Conservation (phyloP, 129 eudicot species). For the Lonicera japonica region DNA sequence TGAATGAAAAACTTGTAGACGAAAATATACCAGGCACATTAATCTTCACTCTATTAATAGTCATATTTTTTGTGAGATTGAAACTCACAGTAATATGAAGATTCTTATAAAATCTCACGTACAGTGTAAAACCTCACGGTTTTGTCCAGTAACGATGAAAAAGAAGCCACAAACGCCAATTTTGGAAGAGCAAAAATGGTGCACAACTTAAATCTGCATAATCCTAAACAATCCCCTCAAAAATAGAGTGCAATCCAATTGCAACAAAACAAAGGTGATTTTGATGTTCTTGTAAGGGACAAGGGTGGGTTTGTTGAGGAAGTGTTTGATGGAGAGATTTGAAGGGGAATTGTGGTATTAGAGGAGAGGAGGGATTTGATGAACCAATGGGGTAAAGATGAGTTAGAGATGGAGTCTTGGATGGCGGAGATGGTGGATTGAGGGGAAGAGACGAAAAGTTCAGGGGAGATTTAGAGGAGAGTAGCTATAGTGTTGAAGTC, state of each 20-base stretch:
- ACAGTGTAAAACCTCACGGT: constrained; percentile 53
- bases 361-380: constrained; percentile 39
- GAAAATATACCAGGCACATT: constrained; percentile 39
- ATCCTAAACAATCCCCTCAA: constrained; percentile 45
- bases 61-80: constrained; percentile 19
- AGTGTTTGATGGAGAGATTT: constrained; percentile 27
- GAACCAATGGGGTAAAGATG: constrained; percentile 30
- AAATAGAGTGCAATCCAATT: constrained; percentile 43
- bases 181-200: constrained; percentile 51
- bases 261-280: constrained; percentile 60
- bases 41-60: constrained; percentile 44
- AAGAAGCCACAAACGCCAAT: constrained; percentile 29
- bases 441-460: constrained; percentile 39
- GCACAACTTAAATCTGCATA: constrained; percentile 29
- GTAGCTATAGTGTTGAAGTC: constrained; percentile 53
- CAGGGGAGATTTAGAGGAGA: constrained; percentile 64
- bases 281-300: constrained; percentile 18
- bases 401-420: too few relatives aligned
- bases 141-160: constrained; percentile 42
- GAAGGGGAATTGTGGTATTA: constrained; percentile 47
- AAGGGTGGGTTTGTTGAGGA: constrained; percentile 46
- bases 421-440: constrained; percentile 57
- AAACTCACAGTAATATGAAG: constrained; percentile 29
- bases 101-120: constrained; percentile 26
- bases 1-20: constrained; percentile 41